A percentile compares a stretch with the other conserved stretches of the same genome.
phyloP scores from a whole-genome alignment of 192 early-diverging fungal species.

The Paraglomus occultum region DNA sequence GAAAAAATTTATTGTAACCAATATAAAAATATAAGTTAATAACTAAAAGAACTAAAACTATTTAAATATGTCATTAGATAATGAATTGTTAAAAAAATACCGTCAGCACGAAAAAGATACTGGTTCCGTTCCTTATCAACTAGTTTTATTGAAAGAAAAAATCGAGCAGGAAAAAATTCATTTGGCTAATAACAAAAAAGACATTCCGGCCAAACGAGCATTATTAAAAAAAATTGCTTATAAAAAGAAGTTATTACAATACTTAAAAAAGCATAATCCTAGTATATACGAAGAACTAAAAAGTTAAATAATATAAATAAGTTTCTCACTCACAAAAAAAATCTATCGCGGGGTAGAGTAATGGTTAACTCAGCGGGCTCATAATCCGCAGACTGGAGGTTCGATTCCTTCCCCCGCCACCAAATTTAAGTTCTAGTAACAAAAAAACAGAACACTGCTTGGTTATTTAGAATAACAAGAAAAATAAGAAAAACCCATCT shows the following conservation, averaged over 20 bases:
- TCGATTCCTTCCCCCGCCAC: too few species aligned
- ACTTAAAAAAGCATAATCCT: constrained; percentile 3
- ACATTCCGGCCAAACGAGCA: constrained; percentile 7
- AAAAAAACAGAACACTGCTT: too few species aligned
- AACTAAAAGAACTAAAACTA: too few species aligned
- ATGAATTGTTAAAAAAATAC: too few species aligned
- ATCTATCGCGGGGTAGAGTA: constrained; percentile 18
- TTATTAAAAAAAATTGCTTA: constrained; percentile 16
- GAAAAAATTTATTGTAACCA: too few species aligned
- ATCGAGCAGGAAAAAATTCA: constrained; percentile 7
- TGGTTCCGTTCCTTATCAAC: background rate
- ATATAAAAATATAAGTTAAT: too few species aligned
- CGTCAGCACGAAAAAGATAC: background rate
- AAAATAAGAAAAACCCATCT: too few species aligned
- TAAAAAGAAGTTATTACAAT: constrained; percentile 2
- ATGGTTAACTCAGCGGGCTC: constrained; percentile 5
- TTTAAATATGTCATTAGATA: too few species aligned
- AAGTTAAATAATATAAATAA: constrained; percentile 1
- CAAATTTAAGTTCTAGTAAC: too few species aligned
- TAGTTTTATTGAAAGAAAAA: constrained; percentile 14
- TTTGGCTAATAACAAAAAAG: constrained; percentile 8
- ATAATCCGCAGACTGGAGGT: constrained; percentile 6
- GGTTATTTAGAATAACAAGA: too few species aligned
- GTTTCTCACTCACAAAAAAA: too few species aligned
- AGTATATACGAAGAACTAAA: constrained; percentile 8